Percentiles rank a stretch among this genome's conserved stretches.
Conservation (phyloP, 257 asterid genomes). For the Fraxinus excelsior region DNA sequence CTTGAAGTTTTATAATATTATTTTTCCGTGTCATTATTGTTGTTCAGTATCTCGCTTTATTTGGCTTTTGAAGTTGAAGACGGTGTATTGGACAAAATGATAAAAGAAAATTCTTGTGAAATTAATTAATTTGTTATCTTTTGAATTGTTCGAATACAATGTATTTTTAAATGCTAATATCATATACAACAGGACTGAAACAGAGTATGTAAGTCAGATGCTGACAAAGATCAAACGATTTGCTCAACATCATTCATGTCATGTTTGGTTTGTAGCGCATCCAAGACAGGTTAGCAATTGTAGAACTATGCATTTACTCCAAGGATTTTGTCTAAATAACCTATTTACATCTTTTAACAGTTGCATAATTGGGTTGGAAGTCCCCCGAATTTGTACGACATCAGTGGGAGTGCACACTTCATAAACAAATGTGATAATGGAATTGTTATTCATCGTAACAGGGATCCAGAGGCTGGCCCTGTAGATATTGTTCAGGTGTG, state of each 20-base stretch:
- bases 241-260: conserved; percentile 96
- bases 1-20: neutral
- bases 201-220: conserved; percentile 98
- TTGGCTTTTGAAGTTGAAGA: neutral
- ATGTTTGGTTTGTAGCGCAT: conserved; percentile 99
- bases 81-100: neutral
- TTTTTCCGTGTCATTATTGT: neutral
- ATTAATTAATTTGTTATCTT: neutral
- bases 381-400: conserved; percentile 89
- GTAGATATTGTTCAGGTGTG: conserved; percentile 84
- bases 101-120: neutral
- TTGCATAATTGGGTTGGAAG: conserved; percentile 88
- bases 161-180: neutral
- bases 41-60: neutral
- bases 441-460: conserved; percentile 88
- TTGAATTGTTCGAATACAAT: neutral
- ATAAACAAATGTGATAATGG: conserved; percentile 98
- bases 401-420: conserved; percentile 98
- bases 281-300: conserved; percentile 79
- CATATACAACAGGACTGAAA: conserved; percentile 78
- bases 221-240: conserved; percentile 89
- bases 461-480: conserved; percentile 88
- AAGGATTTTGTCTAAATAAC: conserved; percentile 20
- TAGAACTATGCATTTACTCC: neutral
- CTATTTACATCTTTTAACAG: conserved; percentile 37